These are phyloP conservation scores for Citrullus colocynthis DNA, from an alignment of 306 rosid species.

Conservation along the genomic window DNA sequence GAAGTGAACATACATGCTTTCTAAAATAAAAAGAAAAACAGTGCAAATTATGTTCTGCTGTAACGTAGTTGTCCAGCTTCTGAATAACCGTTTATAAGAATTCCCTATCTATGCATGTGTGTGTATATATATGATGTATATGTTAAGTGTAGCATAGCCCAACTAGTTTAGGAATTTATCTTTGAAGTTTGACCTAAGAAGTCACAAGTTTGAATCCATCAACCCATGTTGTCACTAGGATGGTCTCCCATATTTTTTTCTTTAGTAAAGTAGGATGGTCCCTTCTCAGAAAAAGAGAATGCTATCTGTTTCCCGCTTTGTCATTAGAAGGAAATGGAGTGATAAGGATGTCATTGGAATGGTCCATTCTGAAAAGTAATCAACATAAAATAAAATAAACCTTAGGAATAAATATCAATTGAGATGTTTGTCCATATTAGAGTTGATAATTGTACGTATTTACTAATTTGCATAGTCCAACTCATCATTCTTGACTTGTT, in stretches of 20 bases:
- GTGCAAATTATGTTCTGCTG: neutral
- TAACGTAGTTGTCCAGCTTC: neutral
- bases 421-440: neutral
- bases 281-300: neutral
- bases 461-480: neutral
- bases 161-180: too few relatives aligned
- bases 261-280: neutral
- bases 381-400: too few relatives aligned
- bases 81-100: neutral
- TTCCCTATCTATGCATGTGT: neutral
- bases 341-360: neutral
- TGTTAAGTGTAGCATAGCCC: neutral
- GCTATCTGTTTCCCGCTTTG: neutral
- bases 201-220: neutral
- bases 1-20: neutral
- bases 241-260: neutral
- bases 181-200: neutral
- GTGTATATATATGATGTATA: neutral
- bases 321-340: neutral
- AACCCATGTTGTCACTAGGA: neutral
- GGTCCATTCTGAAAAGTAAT: neutral
- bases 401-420: neutral
- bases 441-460: neutral
- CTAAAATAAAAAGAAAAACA: neutral
- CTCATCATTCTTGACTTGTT: neutral